Evolutionary conservation across 208 protist species (phyloP).

Genomic region (Tritrichomonas musculus): DNA sequence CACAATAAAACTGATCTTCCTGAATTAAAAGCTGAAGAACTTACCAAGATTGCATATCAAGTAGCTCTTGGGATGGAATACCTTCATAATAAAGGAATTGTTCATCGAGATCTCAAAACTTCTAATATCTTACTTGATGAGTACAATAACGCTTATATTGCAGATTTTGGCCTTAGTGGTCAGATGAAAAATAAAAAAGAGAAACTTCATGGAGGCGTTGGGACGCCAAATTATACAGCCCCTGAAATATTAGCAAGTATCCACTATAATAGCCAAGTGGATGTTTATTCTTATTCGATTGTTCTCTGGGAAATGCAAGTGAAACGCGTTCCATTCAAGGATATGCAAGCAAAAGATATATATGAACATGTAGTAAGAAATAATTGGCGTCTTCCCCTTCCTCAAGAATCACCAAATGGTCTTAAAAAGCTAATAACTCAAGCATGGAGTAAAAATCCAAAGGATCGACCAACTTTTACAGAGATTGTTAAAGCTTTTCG

Average conservation of each 20-base stretch:
- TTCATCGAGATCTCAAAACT: conserved; percentile 26
- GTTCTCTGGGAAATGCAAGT: conserved; percentile 5
- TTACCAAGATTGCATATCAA: conserved; percentile 14
- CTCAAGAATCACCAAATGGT: neutral
- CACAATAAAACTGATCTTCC: neutral
- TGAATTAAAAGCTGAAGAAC: neutral
- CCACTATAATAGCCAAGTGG: neutral
- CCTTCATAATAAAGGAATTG: neutral
- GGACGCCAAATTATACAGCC: conserved; percentile 17
- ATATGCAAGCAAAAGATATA: neutral
- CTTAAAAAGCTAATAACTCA: neutral
- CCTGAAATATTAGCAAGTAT: neutral
- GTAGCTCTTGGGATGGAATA: neutral
- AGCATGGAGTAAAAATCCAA: neutral
- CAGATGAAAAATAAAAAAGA: neutral
- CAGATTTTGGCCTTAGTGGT: conserved; percentile 13
- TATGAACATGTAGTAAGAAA: neutral
- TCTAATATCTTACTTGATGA: neutral
- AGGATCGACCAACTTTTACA: neutral
- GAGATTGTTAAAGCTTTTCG: too few relatives aligned
- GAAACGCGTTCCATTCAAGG: neutral
- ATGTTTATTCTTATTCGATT: conserved; percentile 4
- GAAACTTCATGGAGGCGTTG: neutral
- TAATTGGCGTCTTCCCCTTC: neutral
- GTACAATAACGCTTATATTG: neutral